phyloP scores from a whole-genome alignment of 176 grass and related monocot species.

The Oryza glumipatula region DNA sequence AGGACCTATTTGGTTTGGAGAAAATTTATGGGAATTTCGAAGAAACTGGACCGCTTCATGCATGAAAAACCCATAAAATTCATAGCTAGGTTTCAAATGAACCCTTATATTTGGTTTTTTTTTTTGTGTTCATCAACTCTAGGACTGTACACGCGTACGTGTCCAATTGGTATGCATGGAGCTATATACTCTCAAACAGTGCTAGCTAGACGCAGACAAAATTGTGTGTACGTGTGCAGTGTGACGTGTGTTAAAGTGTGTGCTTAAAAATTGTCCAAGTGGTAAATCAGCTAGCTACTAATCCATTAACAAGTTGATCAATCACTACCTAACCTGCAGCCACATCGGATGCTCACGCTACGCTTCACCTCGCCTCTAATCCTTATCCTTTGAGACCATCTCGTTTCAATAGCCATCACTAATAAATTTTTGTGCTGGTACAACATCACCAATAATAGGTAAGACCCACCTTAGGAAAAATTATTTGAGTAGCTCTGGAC shows the following conservation, averaged over 20 bases:
- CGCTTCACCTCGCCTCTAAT: neutral
- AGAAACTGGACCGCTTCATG: no score
- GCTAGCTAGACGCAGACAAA: no score
- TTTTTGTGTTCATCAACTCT: no score
- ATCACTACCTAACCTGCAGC: neutral
- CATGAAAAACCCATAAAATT: no score
- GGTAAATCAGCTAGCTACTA: neutral
- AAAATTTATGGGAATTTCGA: no score
- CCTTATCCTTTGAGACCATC: conserved; percentile 26
- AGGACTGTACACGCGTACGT: no score
- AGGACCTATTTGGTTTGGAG: no score
- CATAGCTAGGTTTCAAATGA: no score
- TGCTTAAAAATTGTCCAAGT: neutral
- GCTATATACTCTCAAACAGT: no score
- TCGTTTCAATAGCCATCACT: neutral
- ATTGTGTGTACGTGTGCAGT: neutral
- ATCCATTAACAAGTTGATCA: neutral
- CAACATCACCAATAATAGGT: conserved; percentile 26
- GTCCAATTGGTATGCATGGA: no score
- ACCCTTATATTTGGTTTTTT: no score
- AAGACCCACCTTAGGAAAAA: neutral
- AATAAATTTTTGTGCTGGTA: neutral
- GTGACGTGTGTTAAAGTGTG: neutral
- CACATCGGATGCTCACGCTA: neutral
- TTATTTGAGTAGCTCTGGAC: neutral